A percentile compares a stretch with the other conserved stretches of the same genome.
Evolutionary conservation across 176 grass and related monocot species (phyloP).

Genomic region (barley (Hordeum vulgare)): DNA sequence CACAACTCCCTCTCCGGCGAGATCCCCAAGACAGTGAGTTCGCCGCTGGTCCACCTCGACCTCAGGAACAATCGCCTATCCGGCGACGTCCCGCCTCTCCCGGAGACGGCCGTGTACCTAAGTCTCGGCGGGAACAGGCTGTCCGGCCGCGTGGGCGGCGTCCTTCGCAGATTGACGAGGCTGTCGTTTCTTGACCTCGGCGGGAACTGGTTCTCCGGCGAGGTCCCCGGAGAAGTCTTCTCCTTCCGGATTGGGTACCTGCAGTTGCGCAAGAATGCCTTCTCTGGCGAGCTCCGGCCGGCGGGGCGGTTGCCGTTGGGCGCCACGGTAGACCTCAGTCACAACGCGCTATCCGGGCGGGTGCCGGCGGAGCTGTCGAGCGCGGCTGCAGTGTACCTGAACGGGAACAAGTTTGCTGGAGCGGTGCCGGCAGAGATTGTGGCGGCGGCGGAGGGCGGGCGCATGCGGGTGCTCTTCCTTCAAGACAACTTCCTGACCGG

Average conservation of each 20-base stretch:
- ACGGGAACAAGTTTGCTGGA: slow-evolving; percentile 57
- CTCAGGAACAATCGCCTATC: slow-evolving; percentile 44
- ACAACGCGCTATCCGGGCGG: slow-evolving; percentile 54
- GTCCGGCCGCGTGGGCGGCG: slow-evolving; percentile 44
- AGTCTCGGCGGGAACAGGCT: slow-evolving; percentile 58
- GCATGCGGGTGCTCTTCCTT: slow-evolving; percentile 72
- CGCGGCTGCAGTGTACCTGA: slow-evolving; percentile 49
- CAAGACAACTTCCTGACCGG: slow-evolving; percentile 77
- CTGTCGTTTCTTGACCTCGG: slow-evolving; percentile 73
- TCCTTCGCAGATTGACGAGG: slow-evolving; percentile 26
- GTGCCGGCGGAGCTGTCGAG: slow-evolving; percentile 58
- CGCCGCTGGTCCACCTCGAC: slow-evolving; percentile 68
- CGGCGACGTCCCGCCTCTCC: slow-evolving; percentile 38
- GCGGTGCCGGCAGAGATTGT: slow-evolving; percentile 43
- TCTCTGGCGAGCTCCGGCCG: slow-evolving; percentile 54
- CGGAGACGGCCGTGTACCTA: slow-evolving; percentile 54
- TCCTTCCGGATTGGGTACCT: slow-evolving; percentile 48
- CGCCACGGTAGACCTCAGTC: slow-evolving; percentile 69
- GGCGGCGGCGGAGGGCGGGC: slow-evolving; percentile 38
- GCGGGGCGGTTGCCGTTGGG: slow-evolving; percentile 30
- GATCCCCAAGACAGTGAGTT: neutral
- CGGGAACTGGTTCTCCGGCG: slow-evolving; percentile 57
- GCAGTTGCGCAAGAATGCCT: slow-evolving; percentile 62
- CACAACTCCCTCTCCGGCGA: slow-evolving; percentile 50
- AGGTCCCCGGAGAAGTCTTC: slow-evolving; percentile 52